phyloP scores from a whole-genome alignment of 805 yeast species.

The Candida taoyuanica region DNA sequence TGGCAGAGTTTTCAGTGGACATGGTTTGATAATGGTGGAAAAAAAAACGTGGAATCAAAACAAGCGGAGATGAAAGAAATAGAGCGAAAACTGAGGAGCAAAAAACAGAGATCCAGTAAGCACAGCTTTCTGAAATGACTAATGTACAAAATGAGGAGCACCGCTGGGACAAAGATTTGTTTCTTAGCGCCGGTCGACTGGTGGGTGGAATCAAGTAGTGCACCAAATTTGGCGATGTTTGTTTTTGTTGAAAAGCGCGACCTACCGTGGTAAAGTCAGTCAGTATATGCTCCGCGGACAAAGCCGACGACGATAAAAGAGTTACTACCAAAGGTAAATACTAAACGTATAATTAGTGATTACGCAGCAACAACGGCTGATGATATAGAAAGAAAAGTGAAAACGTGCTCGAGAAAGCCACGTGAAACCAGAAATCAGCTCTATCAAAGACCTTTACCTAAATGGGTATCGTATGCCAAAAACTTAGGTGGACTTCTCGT shows the following conservation, averaged over 20 bases:
- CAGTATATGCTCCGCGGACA: no score
- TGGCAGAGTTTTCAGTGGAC: conserved; percentile 20
- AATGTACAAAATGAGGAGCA: background rate
- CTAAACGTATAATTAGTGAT: conserved; percentile 6
- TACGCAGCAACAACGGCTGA: background rate
- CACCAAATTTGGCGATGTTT: no score
- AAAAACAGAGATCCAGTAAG: no score
- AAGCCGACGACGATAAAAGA: no score
- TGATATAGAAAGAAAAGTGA: background rate
- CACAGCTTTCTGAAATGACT: no score
- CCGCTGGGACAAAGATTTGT: no score
- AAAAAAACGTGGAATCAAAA: no score
- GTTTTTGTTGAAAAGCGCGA: no score
- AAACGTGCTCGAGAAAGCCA: conserved; percentile 3
- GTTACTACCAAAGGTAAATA: background rate
- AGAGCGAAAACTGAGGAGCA: background rate
- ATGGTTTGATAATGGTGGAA: conserved; percentile 2
- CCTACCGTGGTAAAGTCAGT: no score
- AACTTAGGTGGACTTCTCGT: conserved; percentile 68
- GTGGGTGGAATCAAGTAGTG: no score
- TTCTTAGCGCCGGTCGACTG: no score
- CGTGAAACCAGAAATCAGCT: conserved; percentile 14
- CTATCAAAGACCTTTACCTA: conserved; percentile 13
- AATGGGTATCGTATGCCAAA: conserved; percentile 12
- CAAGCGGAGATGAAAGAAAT: background rate